These are phyloP conservation scores for Reticulomyxa filosa DNA, from an alignment of 78 protist species.

Conservation along the genomic window DNA sequence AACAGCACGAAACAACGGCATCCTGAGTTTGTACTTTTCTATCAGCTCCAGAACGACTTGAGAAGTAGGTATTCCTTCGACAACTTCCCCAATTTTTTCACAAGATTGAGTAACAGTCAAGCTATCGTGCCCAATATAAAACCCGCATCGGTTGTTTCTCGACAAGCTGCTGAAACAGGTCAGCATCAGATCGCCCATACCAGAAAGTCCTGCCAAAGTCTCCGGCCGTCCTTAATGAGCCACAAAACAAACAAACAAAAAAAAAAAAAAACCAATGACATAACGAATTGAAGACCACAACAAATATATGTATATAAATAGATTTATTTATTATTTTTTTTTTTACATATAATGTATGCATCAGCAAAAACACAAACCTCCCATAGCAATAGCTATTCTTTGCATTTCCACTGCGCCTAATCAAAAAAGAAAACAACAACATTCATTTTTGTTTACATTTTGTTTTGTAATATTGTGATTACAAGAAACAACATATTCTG, in stretches of 20 bases:
- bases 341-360: neutral
- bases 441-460: too few relatives aligned
- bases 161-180: conserved; percentile 23
- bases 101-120: neutral
- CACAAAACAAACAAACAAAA: too few relatives aligned
- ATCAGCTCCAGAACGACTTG: conserved; percentile 1
- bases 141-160: conserved; percentile 13
- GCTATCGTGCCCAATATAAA: neutral
- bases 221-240: too few relatives aligned
- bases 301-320: neutral
- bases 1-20: conserved; percentile 11
- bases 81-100: neutral
- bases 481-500: too few relatives aligned
- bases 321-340: neutral
- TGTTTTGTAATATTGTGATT: too few relatives aligned
- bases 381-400: neutral
- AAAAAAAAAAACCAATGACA: too few relatives aligned
- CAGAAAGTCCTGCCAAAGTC: conserved; percentile 23
- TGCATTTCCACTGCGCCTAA: too few relatives aligned
- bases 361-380: conserved; percentile 5
- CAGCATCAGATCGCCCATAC: conserved; percentile 35
- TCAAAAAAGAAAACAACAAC: too few relatives aligned
- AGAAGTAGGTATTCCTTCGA: neutral
- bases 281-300: too few relatives aligned
- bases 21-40: neutral